Base-by-base conservation (phyloP, 2,329 filamentous ascomycete species). In the Beauveria pseudobassiana region DNA sequence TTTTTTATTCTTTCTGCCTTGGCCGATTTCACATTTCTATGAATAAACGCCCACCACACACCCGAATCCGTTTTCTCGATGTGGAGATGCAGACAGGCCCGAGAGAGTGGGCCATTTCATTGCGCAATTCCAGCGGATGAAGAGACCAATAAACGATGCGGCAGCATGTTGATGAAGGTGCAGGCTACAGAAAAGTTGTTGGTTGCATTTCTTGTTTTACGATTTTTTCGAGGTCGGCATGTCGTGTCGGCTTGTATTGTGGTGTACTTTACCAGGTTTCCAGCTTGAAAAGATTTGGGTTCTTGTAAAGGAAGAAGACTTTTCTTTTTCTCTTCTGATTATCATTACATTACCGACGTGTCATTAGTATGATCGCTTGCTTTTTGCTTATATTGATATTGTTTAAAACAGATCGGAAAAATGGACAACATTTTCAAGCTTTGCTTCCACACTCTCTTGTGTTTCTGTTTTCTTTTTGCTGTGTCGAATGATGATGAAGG, bases 321-420 rank as follows among this genome's bases (percentile, higher is more conserved):
- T 28, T 46, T 52, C 3, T 48, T 2, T 57, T 24, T 45, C 6
- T 49, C 7, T 54, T 43, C 43, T 55, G 20, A 30, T 59, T 59
- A 14, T 34, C 51, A 42, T 22, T 49, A 45, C 52, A 57, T 16
- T 38, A 38, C 34, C 34, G 34, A 49, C n/a, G 18, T 56, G 42
- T 49, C 40, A 20, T 48, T 46, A 38, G 42, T 57, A 46, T 24
- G 54, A 12, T 45, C 34, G 18, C 26, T 38, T 54, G 4, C 7
- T 45, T 50, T 40, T 49, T 49, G 49, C 28, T 55, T 42, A 40
- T 58, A 50, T 52, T 62, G 40, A 38, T 58, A 57, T 62, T 62
- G 52, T 62, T 49, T 61, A 49, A 61, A 48, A n/a, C 18, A 43
- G 49, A 54, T 49, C 43, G 55, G 28, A 55, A 49, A 34, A 59